Evolutionary conservation across 2,329 filamentous ascomycete species (phyloP), one percentile per base, ranked within the genome.

Genomic region (Fusarium sp.): DNA sequence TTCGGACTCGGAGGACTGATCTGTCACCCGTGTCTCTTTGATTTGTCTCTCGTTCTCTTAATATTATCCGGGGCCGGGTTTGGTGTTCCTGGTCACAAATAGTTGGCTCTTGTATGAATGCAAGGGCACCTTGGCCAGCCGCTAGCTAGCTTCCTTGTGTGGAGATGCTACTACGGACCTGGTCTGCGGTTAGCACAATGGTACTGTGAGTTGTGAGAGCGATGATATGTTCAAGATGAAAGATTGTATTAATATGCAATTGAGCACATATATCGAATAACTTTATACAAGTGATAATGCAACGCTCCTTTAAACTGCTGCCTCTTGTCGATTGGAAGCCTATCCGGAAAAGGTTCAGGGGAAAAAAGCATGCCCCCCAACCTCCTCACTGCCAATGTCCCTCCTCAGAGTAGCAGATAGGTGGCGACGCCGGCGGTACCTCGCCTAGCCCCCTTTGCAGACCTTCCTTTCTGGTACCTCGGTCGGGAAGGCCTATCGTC

Each of bases 261-360:
- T 46, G 42, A 46, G 14, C 23, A 27, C 27, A n/a, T 14, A 11
- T 14, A n/a, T 25, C 4, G 42, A 16, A 46, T 27, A 46, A 27
- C n/a, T 7, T 27, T 27, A 46, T 27, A 7, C 42, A 27, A 2
- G 1, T 0, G 10, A 46, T 27, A 27, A 46, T 46, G 23, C 23
- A 27, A 46, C 23, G 5, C 42, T 46, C 42, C 42, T 16, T 44
- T 46, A 27, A 46, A 27, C 23, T 46, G 42, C 23, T 46, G 34
- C 53, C 40, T 57, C 42, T 25, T 29, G 25, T 34, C 31, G 50
- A 51, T 27, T 56, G 46, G 57, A 58, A 58, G 57, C 49, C 40
- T 62, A 29, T 23, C 36, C 20, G 11, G n/a, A 20, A 58, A 29
- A 40, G 53, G 53, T 20, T 61, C 63, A 68, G 67, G 67, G 67